These are phyloP conservation scores for Nitzschia inconspicua DNA, from an alignment of 108 stramenopile genomes.

Conservation along the genomic window DNA sequence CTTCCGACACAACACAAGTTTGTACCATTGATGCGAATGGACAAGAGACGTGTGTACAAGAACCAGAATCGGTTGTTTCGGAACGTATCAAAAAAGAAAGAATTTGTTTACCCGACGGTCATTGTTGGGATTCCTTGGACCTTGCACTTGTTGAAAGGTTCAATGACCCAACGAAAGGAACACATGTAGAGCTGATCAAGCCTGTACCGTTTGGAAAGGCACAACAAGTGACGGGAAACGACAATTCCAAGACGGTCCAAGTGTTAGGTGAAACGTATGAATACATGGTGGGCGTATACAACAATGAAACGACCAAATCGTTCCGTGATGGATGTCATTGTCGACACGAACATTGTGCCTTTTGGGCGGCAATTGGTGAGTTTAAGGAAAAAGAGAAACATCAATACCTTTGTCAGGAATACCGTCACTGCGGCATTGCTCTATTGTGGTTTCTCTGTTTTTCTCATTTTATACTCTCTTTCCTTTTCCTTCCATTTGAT, in stretches of 20 bases:
- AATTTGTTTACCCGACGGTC: slow-evolving; percentile 3
- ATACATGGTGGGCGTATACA: slow-evolving; percentile 42
- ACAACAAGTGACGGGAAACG: background rate
- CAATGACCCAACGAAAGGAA: background rate
- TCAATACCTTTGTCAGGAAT: background rate
- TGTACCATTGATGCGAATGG: no score
- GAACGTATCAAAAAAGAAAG: no score
- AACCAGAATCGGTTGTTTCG: no score
- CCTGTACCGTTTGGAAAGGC: background rate
- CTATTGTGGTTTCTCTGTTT: background rate
- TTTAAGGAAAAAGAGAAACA: slow-evolving; percentile 50
- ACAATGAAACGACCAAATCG: slow-evolving; percentile 11
- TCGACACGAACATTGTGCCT: slow-evolving; percentile 55
- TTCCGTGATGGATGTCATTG: slow-evolving; percentile 46
- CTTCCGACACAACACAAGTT: no score
- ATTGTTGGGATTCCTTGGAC: background rate
- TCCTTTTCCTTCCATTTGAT: background rate
- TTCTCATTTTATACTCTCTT: background rate
- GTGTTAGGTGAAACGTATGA: slow-evolving; percentile 26
- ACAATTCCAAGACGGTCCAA: background rate
- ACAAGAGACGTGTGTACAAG: no score
- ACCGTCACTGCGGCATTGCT: background rate
- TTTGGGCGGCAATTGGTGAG: slow-evolving; percentile 69
- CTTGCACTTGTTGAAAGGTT: background rate
- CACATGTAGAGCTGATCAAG: background rate